Base-by-base conservation (phyloP, 768 basidiomycete genomes). In the Lentinula sp. region DNA sequence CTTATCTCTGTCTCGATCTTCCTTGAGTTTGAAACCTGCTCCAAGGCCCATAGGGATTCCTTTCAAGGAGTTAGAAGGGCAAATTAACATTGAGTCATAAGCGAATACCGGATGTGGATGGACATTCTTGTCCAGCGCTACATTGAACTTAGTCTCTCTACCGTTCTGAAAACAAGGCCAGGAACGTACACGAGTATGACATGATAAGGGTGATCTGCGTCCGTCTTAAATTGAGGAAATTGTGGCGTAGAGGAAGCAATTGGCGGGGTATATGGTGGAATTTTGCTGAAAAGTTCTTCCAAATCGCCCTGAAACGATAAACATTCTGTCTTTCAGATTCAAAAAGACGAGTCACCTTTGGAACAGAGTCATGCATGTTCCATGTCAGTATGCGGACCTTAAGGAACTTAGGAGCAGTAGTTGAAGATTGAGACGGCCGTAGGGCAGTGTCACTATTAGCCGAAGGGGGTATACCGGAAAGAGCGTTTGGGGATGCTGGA, bases 361-460 rank as follows among this genome's bases (percentile, higher is more conserved):
- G 90, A 5, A 91, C 67, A 0, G 86, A 86, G 64, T 91, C 89
- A 64, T 92, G 87, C 90, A 93, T 93, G 64, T 92, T 93, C 90
- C 90, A 93, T 40, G 87, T 88, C 37, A 91, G 56, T 51, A 91
- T 82, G 46, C 85, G 75, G 42, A 90, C 74, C 67, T 91, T 92
- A 49, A 91, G 74, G 68, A 79, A 80, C 64, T 76, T 79, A 1
- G 72, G 72, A 4, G 70, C 62, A 10, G 68, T 21, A 28, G 46
- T 68, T 58, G 65, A 69, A 50, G 67, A 56, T 9, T 63, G 61
- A 51, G 65, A 51, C 18, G 70, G 67, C 62, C 61, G 68, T 34
- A 66, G 65, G 51, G 64, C 39, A 59, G 64, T 8, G 66, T 62
- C 37, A 68, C 62, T 21, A 62, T 55, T 35, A 28, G 13, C 35